Evolutionary conservation across 768 basidiomycete species (phyloP).

Genomic region (Calocybe indica): DNA sequence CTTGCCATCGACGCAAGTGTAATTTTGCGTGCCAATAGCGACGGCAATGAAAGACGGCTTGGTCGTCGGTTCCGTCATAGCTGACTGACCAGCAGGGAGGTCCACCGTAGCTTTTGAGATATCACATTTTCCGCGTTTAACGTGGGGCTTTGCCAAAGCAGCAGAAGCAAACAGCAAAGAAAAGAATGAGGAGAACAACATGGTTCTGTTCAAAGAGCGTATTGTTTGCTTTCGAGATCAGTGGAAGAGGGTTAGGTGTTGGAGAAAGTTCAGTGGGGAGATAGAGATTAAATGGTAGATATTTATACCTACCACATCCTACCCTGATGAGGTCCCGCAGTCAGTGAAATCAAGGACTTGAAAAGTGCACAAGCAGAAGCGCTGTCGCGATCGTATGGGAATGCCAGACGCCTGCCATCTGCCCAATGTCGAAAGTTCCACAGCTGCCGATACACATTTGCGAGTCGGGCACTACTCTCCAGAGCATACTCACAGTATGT

Average conservation of each 20-base stretch:
- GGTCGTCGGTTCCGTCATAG: conserved; percentile 27
- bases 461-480: too few species aligned
- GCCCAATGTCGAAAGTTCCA: too few species aligned
- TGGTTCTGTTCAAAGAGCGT: not conserved
- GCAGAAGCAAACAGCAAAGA: conserved; percentile 14
- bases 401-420: too few species aligned
- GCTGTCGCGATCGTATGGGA: too few species aligned
- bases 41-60: conserved; percentile 35
- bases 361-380: too few species aligned
- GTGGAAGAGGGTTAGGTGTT: not conserved
- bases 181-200: conserved; percentile 20
- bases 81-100: conserved; percentile 22
- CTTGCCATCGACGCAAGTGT: conserved; percentile 41
- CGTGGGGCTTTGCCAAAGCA: conserved; percentile 9
- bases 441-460: too few species aligned
- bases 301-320: too few species aligned
- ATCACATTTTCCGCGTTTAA: conserved; percentile 12
- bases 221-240: not conserved
- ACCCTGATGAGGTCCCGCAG: too few species aligned
- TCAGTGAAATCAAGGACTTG: too few species aligned
- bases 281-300: too few species aligned
- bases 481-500: too few species aligned
- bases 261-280: not conserved
- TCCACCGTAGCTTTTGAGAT: conserved; percentile 18
- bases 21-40: conserved; percentile 50